Evolutionary conservation across 805 yeast genomes (phyloP).

Genomic region (Tetrapisispora namnaoensis): DNA sequence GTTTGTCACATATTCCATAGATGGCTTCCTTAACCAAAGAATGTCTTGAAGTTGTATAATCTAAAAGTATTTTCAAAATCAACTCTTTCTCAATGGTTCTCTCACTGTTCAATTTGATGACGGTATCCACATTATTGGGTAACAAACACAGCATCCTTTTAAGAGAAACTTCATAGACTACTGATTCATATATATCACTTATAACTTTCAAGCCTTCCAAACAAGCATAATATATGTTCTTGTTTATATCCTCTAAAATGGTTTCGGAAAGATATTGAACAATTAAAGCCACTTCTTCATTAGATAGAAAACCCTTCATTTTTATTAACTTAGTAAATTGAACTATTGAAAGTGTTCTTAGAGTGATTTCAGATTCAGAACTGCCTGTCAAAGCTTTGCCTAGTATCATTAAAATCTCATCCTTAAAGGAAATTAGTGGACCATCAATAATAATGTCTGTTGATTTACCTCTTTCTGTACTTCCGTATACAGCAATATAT

Average conservation of each 20-base stretch:
- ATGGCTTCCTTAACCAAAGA: constrained; percentile 23
- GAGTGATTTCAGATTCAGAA: constrained; percentile 57
- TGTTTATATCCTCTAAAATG: constrained; percentile 42
- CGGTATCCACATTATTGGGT: constrained; percentile 36
- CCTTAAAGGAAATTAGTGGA: constrained; percentile 43
- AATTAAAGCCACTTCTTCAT: constrained; percentile 50
- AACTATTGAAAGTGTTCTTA: constrained; percentile 55
- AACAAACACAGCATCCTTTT: constrained; percentile 43
- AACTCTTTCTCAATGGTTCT: constrained; percentile 25
- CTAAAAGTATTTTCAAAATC: constrained; percentile 29
- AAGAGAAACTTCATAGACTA: constrained; percentile 42
- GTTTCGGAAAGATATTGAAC: constrained; percentile 59
- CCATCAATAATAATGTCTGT: constrained; percentile 17
- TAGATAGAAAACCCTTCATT: constrained; percentile 39
- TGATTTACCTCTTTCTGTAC: constrained; percentile 7
- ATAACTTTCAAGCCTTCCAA: constrained; percentile 45
- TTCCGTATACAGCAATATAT: constrained; percentile 37
- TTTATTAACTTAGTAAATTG: constrained; percentile 51
- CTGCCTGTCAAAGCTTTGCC: constrained; percentile 62
- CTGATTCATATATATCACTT: constrained; percentile 21
- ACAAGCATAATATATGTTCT: constrained; percentile 43
- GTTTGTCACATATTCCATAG: constrained; percentile 13
- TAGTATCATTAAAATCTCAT: constrained; percentile 54
- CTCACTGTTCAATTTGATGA: constrained; percentile 16
- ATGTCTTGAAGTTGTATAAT: constrained; percentile 27